These are phyloP conservation scores for Cocos nucifera DNA, from an alignment of 176 grass and related monocot species.

Conservation along the genomic window DNA sequence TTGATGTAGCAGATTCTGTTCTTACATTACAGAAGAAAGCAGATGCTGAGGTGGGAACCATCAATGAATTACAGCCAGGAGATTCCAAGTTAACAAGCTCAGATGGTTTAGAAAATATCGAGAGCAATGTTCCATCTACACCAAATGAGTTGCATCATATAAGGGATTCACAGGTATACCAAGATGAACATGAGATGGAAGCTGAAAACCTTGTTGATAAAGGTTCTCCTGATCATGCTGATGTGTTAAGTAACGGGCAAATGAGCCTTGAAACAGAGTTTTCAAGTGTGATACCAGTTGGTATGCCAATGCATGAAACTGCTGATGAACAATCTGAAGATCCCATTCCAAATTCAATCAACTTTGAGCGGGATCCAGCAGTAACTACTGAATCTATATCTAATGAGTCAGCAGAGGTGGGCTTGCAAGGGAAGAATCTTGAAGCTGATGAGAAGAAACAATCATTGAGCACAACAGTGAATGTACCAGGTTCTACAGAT, in stretches of 20 bases:
- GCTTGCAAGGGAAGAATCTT: slow-evolving; percentile 20
- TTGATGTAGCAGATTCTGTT: slow-evolving; percentile 18
- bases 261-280: slow-evolving; percentile 27
- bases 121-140: slow-evolving; percentile 21
- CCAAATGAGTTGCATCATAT: slow-evolving; percentile 23
- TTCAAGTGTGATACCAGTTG: slow-evolving; percentile 4
- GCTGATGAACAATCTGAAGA: slow-evolving; percentile 13
- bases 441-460: slow-evolving; percentile 37
- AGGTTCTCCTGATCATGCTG: slow-evolving; percentile 24
- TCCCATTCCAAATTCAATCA: slow-evolving; percentile 21
- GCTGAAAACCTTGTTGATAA: slow-evolving; percentile 22
- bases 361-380: slow-evolving; percentile 19
- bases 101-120: slow-evolving; percentile 22
- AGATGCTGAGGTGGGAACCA: slow-evolving; percentile 16
- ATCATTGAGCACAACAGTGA: slow-evolving; percentile 19
- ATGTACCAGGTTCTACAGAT: slow-evolving; percentile 31
- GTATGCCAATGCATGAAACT: slow-evolving; percentile 21
- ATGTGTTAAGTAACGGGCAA: slow-evolving; percentile 25
- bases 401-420: slow-evolving; percentile 24
- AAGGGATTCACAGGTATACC: slow-evolving; percentile 28
- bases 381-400: slow-evolving; percentile 26
- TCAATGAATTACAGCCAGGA: slow-evolving; percentile 6
- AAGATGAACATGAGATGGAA: slow-evolving; percentile 20
- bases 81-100: slow-evolving; percentile 9
- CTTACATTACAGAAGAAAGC: slow-evolving; percentile 19